Base-by-base conservation (phyloP, 306 rosid species). In the Echinosophora koreensis region DNA sequence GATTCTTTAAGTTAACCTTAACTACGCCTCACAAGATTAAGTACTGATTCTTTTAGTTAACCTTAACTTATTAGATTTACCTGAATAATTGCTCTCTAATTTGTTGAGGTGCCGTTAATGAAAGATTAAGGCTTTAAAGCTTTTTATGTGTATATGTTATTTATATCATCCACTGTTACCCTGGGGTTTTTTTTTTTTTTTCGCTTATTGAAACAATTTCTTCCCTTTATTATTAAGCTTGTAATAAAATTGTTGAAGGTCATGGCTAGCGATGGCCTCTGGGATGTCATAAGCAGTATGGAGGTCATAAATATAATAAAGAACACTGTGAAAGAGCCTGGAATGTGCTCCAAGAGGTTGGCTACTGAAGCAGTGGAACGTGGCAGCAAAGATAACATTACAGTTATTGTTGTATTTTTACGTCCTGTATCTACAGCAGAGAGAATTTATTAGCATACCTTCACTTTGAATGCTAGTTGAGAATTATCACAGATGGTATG, bases 241-340 rank as follows among this genome's bases (percentile, higher is more conserved):
- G 13, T 65, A 17, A 39, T 30, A 15, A 75, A 54, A 3, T 38
- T 68, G 44, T 44, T 75, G 58, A 61, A 93, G 98, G 96, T 93
- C 4, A 90, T 94, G 90, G 98, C 92, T 55, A 95, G 97, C 28
- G 98, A 95, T 89, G 98, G 98, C 44, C 81, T 95, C 2, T 95
- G 97, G 97, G 98, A 95, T 86, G 96, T 86, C 14, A 66, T 95
- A 60, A 89, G 91, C 87, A 90, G 89, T 39, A 34, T 57, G 32
- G 97, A 92, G 77, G 91, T 89, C 27, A 79, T 92, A 74, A 85
- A 64, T 79, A 88, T 90, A 76, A 87, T 95, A 54, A 83, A 80
- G 69, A 88, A 90, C 83, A 95, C 98, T 0, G 97, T 95, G 15
- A 95, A 95, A 83, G 98, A 95, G 83, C 88, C 97, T 1, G 92